Evolutionary conservation across 2,329 filamentous ascomycete species (phyloP).

Genomic region (Neophaeococcomyces aloes): DNA sequence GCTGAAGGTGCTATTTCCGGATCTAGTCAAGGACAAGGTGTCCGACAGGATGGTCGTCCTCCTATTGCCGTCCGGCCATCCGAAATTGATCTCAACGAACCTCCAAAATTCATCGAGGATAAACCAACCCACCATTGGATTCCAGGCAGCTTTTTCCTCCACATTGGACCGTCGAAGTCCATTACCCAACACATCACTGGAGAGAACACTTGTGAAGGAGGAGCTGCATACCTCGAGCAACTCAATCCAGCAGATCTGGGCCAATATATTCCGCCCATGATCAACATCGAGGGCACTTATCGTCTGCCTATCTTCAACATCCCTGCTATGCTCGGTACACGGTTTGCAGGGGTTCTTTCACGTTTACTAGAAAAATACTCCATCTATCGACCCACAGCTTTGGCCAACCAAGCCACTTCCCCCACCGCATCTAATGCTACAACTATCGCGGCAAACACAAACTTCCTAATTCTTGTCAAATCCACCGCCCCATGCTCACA

Average conservation of each 20-base stretch:
- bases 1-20: conserved; percentile 2
- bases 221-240: background rate
- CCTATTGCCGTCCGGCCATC: conserved; percentile 2
- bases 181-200: background rate
- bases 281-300: conserved; percentile 10
- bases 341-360: conserved; percentile 3
- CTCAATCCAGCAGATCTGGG: background rate
- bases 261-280: conserved; percentile 15
- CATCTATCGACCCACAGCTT: too few species aligned
- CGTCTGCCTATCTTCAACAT: conserved; percentile 18
- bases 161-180: conserved; percentile 1
- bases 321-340: conserved; percentile 8
- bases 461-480: conserved; percentile 14
- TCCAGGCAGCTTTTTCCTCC: background rate
- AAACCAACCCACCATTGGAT: background rate
- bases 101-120: background rate
- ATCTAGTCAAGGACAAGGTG: background rate
- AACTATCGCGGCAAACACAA: background rate
- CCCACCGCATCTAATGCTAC: background rate
- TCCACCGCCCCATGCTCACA: conserved; percentile 8
- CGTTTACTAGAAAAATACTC: too few species aligned
- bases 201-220: background rate
- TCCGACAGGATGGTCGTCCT: background rate
- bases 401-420: background rate
- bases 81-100: background rate